A percentile compares a stretch with the other conserved stretches of the same genome.
phyloP scores from a whole-genome alignment of 306 rosid genomes.

The Castanea sativa region DNA sequence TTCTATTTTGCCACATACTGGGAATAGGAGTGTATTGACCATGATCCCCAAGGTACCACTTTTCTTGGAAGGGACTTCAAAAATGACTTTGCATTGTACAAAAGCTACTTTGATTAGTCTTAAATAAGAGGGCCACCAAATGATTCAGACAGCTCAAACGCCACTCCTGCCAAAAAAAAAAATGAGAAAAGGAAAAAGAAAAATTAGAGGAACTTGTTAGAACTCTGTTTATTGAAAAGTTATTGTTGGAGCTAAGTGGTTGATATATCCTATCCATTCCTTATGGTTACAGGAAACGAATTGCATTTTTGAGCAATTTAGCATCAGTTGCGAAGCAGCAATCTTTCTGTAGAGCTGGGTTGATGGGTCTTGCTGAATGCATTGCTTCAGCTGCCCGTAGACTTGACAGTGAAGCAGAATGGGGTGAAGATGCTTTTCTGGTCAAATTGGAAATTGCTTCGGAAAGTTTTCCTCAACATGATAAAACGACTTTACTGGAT shows the following conservation, averaged over 20 bases:
- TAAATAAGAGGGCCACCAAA: not conserved
- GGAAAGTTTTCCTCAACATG: slow-evolving; percentile 36
- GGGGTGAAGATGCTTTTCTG: slow-evolving; percentile 27
- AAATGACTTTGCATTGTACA: not conserved
- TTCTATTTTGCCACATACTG: not conserved
- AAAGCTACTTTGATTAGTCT: not conserved
- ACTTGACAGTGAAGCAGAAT: slow-evolving; percentile 34
- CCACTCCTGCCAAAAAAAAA: not conserved
- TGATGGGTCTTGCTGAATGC: slow-evolving; percentile 88
- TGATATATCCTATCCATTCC: slow-evolving; percentile 9
- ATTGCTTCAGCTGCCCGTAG: slow-evolving; percentile 69
- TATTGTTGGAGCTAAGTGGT: not conserved
- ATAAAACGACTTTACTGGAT: slow-evolving; percentile 52
- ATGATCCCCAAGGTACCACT: not conserved
- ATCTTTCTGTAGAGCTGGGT: slow-evolving; percentile 85
- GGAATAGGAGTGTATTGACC: not conserved
- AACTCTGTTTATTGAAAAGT: not conserved
- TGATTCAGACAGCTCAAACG: not conserved
- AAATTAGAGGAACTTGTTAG: not conserved
- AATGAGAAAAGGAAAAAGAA: not conserved
- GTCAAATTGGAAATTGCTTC: slow-evolving; percentile 30
- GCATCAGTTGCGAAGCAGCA: slow-evolving; percentile 66
- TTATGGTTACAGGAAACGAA: slow-evolving; percentile 49
- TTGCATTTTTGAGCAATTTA: slow-evolving; percentile 65
- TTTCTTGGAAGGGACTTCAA: not conserved